Base-by-base conservation (phyloP, 1,139 yeast genomes). In the Yamadazyma dushanensis region DNA sequence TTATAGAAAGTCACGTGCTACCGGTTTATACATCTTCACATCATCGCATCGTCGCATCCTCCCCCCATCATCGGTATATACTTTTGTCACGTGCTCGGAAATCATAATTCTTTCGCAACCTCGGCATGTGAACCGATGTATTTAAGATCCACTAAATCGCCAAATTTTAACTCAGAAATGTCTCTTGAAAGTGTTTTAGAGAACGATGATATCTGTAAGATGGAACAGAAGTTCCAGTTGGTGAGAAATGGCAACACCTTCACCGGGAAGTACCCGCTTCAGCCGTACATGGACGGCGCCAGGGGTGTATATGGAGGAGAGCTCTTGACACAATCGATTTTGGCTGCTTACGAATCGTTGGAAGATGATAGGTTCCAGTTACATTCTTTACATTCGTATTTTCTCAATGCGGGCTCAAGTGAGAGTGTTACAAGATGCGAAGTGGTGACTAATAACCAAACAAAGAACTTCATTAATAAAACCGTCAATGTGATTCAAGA, bases 291-390 rank as follows among this genome's bases (percentile, higher is more conserved):
- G 13, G 53, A 48, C 8, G 66, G 54, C 1, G 59, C 56, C 4
- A 50, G 71, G 39, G 74, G 73, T 1, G 57, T 66, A 2, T 69
- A 59, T 44, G 75, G 75, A 3, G 75, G 74, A 3, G 75, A 69
- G 35, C 50, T 66, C 22, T 47, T 66, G 4, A 41, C 58, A 15
- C 73, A 66, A 44, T 59, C 61, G 1, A 36, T 61, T 9, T 41
- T 57, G 29, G 75, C 72, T 0, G 70, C 68, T 2, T 66, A 68
- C 66, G 63, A 54, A 31, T 51, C 70, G 8, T 50, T 69, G 41
- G 70, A 64, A 39, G 63, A 65, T 44, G 49, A 70, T 22, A 54
- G 59, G 7, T 58, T 66, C 45, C 56, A 59, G 7, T 68, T 73
- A 4, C 69, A 68, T 37, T 65, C 72, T 7, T 52, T 68, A 32